These are phyloP conservation scores for Aspergillus cristatus DNA, from an alignment of 495 filamentous ascomycete genomes.

Conservation along the genomic window DNA sequence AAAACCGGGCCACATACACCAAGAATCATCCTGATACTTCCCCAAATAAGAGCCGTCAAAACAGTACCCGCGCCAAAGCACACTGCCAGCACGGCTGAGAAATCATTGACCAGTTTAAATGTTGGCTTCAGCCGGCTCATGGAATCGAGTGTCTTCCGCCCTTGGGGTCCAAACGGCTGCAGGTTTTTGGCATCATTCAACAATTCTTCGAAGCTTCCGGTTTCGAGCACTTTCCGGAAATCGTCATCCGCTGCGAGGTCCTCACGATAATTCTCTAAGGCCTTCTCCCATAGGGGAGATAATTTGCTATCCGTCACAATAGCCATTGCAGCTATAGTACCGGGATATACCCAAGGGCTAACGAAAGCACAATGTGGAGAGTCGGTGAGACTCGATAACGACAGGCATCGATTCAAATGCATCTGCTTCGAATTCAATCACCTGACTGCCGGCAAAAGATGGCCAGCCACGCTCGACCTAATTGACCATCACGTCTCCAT, in stretches of 20 bases:
- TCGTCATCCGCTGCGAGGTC: slow-evolving; percentile 5
- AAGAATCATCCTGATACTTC: slow-evolving; percentile 3
- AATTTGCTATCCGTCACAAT: slow-evolving; percentile 6
- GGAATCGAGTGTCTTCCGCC: slow-evolving; percentile 2
- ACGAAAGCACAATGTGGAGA: too few species aligned
- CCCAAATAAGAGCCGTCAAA: slow-evolving; percentile 3
- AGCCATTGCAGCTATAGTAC: too few species aligned
- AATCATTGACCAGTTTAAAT: slow-evolving; percentile 3
- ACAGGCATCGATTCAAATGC: too few species aligned
- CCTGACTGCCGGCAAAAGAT: too few species aligned
- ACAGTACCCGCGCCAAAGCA: slow-evolving; percentile 3
- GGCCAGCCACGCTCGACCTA: too few species aligned
- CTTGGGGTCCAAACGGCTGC: slow-evolving; percentile 4
- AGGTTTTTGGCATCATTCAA: slow-evolving; percentile 1
- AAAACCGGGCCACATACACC: not conserved
- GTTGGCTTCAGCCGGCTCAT: slow-evolving; percentile 3
- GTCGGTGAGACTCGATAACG: too few species aligned
- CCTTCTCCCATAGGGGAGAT: slow-evolving; percentile 5
- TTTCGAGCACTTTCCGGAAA: slow-evolving; percentile 3
- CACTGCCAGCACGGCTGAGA: slow-evolving; percentile 2
- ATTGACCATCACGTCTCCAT: too few species aligned
- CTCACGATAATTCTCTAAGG: slow-evolving; percentile 3
- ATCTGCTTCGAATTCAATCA: too few species aligned
- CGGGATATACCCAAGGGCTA: too few species aligned
- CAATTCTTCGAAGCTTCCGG: slow-evolving; percentile 1